These are phyloP conservation scores for Pythium graminicola DNA, from an alignment of 352 stramenopile species.

Conservation along the genomic window DNA sequence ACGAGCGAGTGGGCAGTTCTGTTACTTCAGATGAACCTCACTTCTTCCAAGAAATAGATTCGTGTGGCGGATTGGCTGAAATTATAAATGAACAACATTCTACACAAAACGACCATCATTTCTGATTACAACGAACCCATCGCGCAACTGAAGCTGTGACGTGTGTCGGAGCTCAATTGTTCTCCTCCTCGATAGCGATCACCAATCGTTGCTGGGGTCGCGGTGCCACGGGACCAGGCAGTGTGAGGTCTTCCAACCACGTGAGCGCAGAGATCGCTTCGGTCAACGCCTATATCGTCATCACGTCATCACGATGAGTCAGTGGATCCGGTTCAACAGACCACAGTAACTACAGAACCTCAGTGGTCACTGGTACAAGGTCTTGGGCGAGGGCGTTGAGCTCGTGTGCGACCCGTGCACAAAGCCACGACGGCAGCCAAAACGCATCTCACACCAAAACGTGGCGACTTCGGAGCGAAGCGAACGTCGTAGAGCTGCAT, in stretches of 20 bases:
- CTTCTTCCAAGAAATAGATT: slow-evolving; percentile 9
- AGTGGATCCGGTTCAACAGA: no score
- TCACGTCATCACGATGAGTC: no score
- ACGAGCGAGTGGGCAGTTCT: slow-evolving; percentile 1
- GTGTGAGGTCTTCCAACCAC: not conserved
- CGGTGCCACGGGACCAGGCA: no score
- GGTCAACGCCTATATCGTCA: no score
- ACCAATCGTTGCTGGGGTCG: no score
- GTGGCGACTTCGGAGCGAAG: not conserved
- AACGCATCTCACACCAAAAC: slow-evolving; percentile 1
- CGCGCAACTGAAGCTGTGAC: no score
- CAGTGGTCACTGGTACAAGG: not conserved
- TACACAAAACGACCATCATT: no score
- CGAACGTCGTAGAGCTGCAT: not conserved
- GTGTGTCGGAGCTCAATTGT: no score
- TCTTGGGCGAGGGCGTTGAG: not conserved
- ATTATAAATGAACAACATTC: no score
- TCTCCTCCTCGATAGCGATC: no score
- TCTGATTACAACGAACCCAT: no score
- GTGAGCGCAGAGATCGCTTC: not conserved
- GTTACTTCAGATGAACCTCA: slow-evolving; percentile 14
- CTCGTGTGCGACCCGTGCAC: not conserved
- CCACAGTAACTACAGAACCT: no score
- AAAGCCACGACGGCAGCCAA: slow-evolving; percentile 1
- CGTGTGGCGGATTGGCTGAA: slow-evolving; percentile 3